These are phyloP conservation scores for Panus rudis DNA, from an alignment of 768 basidiomycete species.

Conservation along the genomic window DNA sequence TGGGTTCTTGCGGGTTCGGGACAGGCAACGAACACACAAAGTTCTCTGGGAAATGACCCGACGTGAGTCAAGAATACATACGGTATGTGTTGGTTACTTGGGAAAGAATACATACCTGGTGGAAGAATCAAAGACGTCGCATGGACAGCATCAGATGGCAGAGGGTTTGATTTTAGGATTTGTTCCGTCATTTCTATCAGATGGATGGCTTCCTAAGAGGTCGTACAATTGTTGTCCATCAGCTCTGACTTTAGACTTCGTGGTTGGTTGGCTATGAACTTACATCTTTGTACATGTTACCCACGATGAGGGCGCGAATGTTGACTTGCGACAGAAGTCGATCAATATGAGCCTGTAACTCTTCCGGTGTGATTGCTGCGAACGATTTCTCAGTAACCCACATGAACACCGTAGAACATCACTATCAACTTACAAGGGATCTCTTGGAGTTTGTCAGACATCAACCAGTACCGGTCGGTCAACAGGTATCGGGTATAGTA, in stretches of 20 bases:
- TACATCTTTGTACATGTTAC: slow-evolving; percentile 83
- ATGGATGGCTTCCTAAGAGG: slow-evolving; percentile 61
- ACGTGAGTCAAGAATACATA: neutral
- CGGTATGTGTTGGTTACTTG: too few species aligned
- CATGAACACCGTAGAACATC: neutral
- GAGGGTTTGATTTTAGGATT: slow-evolving; percentile 46
- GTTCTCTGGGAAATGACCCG: slow-evolving; percentile 27
- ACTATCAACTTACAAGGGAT: slow-evolving; percentile 61
- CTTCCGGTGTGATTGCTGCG: slow-evolving; percentile 63
- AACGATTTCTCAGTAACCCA: too few species aligned
- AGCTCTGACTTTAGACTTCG: too few species aligned
- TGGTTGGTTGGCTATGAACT: slow-evolving; percentile 19
- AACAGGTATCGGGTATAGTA: slow-evolving; percentile 69
- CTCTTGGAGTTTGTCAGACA: slow-evolving; percentile 69
- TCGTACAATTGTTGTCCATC: neutral
- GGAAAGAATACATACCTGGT: slow-evolving; percentile 47
- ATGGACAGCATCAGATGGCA: slow-evolving; percentile 47
- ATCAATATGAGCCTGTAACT: slow-evolving; percentile 56
- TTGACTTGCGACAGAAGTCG: slow-evolving; percentile 58
- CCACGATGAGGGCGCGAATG: slow-evolving; percentile 68
- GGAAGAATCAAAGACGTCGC: slow-evolving; percentile 59
- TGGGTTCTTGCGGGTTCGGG: slow-evolving; percentile 79
- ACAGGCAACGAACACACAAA: slow-evolving; percentile 58
- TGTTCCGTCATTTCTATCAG: slow-evolving; percentile 69
- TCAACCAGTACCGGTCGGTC: slow-evolving; percentile 65